Base-by-base conservation (phyloP, 2,329 filamentous ascomycete species). In the Diaporthe sp. region DNA sequence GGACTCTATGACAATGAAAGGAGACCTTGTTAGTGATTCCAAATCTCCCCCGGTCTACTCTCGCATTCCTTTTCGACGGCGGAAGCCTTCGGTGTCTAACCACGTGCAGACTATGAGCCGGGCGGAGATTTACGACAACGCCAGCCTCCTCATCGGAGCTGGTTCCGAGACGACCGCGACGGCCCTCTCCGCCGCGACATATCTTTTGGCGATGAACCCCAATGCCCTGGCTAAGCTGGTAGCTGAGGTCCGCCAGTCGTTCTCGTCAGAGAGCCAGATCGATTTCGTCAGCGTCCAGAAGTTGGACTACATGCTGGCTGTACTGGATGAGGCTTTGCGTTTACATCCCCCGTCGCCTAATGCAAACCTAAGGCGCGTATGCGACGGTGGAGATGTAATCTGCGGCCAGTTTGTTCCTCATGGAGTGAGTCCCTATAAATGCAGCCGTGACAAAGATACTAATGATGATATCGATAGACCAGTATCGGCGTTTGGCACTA, bases 321-420 rank as follows among this genome's bases (percentile, higher is more conserved):
- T 79, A 61, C 77, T 87, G 13, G 80, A 86, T 13, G 86, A 87
- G 77, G 79, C 80, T 5, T 70, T 87, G 53, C 82, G 86, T 9
- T 78, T 84, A 67, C 86, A 85, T 72, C 84, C 86, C 6, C 79
- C 79, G 17, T 74, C 77, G 0, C 61, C 77, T 4, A 22, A 34
- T 1, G 78, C 76, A 13, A 31, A 78, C 51, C 74, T 76, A 1
- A 77, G 79, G 2, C 19, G 75, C 1, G 74, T 77, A 0, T 75
- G 77, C 1, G 62, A 61, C 19, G 79, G 76, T 19, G 78, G 79
- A 6, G 75, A 62, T 4, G 65, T 69, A 15, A 75, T 80, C 67
- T 73, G 69, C 3, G 79, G 76, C 13, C 69, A 74, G 9, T 76
- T 69, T 31, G 58, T 80, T 1, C 71, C 78, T 10, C 73, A 58